Evolutionary conservation across 2,329 filamentous ascomycete genomes (phyloP).

Genomic region (Beauveria asiatica): DNA sequence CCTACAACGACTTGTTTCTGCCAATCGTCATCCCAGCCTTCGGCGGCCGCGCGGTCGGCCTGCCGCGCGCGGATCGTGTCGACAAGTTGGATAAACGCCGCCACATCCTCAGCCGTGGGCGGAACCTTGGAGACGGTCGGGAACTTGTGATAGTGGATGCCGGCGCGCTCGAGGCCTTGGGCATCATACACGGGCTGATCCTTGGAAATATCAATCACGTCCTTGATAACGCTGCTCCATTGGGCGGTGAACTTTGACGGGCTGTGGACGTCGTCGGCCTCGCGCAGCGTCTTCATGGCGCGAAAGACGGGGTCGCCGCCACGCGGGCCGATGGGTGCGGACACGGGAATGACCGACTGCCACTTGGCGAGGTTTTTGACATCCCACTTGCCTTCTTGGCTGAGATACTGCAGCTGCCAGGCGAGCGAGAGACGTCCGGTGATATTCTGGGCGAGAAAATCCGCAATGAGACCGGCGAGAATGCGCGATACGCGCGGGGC

Average conservation of each 20-base stretch:
- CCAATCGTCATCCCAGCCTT: conserved; percentile 31
- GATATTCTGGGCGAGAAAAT: conserved; percentile 68
- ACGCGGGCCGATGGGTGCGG: conserved; percentile 56
- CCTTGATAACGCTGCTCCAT: conserved; percentile 60
- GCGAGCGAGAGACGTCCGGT: conserved; percentile 71
- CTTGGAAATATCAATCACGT: conserved; percentile 85
- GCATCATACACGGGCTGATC: conserved; percentile 87
- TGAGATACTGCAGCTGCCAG: conserved; percentile 87
- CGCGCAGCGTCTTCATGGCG: conserved; percentile 86
- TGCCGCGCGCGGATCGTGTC: conserved; percentile 52
- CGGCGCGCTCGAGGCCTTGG: conserved; percentile 54
- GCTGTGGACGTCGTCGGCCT: conserved; percentile 76
- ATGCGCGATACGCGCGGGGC: conserved; percentile 66
- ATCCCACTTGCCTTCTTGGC: conserved; percentile 91
- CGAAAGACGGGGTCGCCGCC: conserved; percentile 55
- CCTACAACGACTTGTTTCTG: conserved; percentile 47
- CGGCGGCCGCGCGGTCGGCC: conserved; percentile 24
- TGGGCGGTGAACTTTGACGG: conserved; percentile 61
- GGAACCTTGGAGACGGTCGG: conserved; percentile 89
- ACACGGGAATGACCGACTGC: conserved; percentile 71
- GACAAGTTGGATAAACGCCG: conserved; percentile 46
- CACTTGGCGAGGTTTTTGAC: conserved; percentile 94
- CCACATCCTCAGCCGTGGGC: conserved; percentile 49
- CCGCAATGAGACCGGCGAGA: conserved; percentile 71
- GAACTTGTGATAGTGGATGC: conserved; percentile 73